phyloP scores from a whole-genome alignment of 768 basidiomycete genomes.

The Sarcomyxa edulis region DNA sequence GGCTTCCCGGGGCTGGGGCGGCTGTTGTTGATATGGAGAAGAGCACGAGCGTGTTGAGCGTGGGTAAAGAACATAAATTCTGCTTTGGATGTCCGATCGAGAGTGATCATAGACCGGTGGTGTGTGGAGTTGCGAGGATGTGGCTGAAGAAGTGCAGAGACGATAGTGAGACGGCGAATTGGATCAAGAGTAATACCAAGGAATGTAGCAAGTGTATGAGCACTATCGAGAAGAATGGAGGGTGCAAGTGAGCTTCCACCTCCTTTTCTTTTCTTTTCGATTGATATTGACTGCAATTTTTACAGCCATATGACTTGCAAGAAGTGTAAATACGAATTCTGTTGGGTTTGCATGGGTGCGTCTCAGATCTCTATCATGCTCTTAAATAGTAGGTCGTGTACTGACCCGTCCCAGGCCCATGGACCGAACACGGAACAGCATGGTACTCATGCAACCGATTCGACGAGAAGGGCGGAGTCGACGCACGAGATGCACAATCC shows the following conservation, averaged over 20 bases:
- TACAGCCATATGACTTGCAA: slow-evolving; percentile 98
- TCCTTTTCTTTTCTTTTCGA: slow-evolving; percentile 3
- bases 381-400: too few species aligned
- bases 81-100: slow-evolving; percentile 94
- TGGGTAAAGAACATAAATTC: slow-evolving; percentile 65
- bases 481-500: slow-evolving; percentile 90
- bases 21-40: slow-evolving; percentile 26
- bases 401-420: slow-evolving; percentile 78
- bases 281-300: background rate
- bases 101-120: slow-evolving; percentile 85
- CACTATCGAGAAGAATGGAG: slow-evolving; percentile 99
- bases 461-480: slow-evolving; percentile 85
- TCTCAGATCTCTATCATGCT: too few species aligned
- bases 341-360: slow-evolving; percentile 98
- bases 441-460: slow-evolving; percentile 99
- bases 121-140: slow-evolving; percentile 83
- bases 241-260: slow-evolving; percentile 84
- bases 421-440: slow-evolving; percentile 94
- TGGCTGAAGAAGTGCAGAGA: slow-evolving; percentile 98
- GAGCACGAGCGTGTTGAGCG: slow-evolving; percentile 16
- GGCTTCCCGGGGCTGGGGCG: slow-evolving; percentile 29
- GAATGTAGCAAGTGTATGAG: slow-evolving; percentile 95
- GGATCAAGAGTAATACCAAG: slow-evolving; percentile 99
- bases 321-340: slow-evolving; percentile 98
- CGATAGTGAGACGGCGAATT: slow-evolving; percentile 97